Evolutionary conservation across 164 flowering plant species (phyloP), one percentile per base, ranked within the genome.

Genomic region (Nymphaea colorata): DNA sequence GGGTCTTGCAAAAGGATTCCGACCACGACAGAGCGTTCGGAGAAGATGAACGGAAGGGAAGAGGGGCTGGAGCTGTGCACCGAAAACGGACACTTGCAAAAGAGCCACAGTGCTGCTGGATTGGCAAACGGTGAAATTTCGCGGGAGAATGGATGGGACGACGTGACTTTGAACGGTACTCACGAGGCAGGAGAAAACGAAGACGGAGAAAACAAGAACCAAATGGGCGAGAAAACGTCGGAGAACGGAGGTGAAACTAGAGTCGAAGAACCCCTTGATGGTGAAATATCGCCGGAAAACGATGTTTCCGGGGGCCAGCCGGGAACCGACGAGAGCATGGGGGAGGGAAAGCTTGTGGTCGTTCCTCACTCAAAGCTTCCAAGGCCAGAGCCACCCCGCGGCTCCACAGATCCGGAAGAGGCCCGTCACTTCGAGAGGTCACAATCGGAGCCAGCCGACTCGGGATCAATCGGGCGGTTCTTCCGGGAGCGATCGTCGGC

Each of bases 401-500:
- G 83, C 4, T 42, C 74, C 25, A 8, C 41, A 10, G 25, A 17
- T 61, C 36, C 25, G 64, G 36, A 6, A 15, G 42, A 59, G 44
- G 60, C 70, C 79, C 14, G 7, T 18, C 60, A 6, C n/a, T 69
- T 73, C 11, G 68, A 70, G 2, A 73, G 82, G 18, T 76, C 80
- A 17, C 65, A 68, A 42, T 43, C 74, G 14, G 72, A 66, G 3
- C 42, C 68, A 7, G 55, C 67, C 61, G 79, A 77, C 42, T 63
- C 78, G 66, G 81, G 88, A 64, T 76, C 93, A 17, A 77, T 89
- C 62, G 88, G 89, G 25, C 83, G 83, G 64, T 85, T 71, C 79
- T 62, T 91, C 62, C 81, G 83, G 2, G 87, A 88, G 16, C 75
- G 86, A 44, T 86, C 96, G 36, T 25, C 36, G 36, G 36, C 36